Evolutionary conservation across 2,329 filamentous ascomycete species (phyloP).

Genomic region (Leptosphaerulina australis): DNA sequence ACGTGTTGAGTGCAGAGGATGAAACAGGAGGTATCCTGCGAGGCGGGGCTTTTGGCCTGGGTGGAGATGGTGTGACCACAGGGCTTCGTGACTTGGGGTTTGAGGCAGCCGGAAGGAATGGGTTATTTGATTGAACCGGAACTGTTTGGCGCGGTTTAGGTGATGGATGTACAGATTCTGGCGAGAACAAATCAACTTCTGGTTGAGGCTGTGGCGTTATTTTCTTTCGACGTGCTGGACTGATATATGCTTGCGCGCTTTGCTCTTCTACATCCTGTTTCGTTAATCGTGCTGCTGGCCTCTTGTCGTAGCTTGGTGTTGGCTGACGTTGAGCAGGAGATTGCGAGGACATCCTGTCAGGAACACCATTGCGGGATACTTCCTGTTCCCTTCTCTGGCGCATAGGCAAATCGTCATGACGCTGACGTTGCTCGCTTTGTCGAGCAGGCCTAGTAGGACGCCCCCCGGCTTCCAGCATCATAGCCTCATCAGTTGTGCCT

Average conservation of each 20-base stretch:
- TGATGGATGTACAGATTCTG: constrained; percentile 36
- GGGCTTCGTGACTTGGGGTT: constrained; percentile 42
- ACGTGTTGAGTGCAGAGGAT: constrained; percentile 71
- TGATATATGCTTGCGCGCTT: constrained; percentile 82
- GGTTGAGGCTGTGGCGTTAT: constrained; percentile 55
- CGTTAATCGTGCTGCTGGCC: constrained; percentile 66
- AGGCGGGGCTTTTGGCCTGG: constrained; percentile 57
- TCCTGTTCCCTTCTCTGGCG: constrained; percentile 36
- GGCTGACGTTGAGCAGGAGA: constrained; percentile 48
- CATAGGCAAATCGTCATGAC: constrained; percentile 29
- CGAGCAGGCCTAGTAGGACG: constrained; percentile 56
- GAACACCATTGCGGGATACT: constrained; percentile 32
- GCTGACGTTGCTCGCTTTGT: constrained; percentile 32
- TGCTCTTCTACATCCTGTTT: constrained; percentile 80
- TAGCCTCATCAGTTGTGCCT: constrained; percentile 62
- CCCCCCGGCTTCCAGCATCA: constrained; percentile 75
- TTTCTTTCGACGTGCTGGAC: constrained; percentile 80
- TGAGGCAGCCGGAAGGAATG: constrained; percentile 43
- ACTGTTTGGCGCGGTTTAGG: constrained; percentile 39
- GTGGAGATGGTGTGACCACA: constrained; percentile 49
- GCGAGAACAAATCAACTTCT: constrained; percentile 65
- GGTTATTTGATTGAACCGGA: constrained; percentile 48
- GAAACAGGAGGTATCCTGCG: constrained; percentile 72
- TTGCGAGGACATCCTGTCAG: constrained; percentile 49
- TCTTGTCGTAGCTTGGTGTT: constrained; percentile 37